Evolutionary conservation across 169 alveolate species (phyloP).

Genomic region (Eimeria maxima): DNA sequence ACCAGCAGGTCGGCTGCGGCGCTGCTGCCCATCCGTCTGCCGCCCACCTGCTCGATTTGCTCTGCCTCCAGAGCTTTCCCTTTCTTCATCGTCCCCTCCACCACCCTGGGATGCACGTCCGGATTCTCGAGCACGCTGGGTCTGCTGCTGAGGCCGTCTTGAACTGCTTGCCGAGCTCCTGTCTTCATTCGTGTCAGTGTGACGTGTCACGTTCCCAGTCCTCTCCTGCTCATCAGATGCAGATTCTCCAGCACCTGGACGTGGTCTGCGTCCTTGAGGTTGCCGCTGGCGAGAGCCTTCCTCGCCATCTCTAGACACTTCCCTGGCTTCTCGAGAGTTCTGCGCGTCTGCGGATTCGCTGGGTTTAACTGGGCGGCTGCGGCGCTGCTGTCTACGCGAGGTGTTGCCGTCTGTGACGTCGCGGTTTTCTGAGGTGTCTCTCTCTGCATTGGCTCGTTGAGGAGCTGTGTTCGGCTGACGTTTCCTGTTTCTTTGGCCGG

Average conservation of each 20-base stretch:
- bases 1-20: too few relatives aligned
- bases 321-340: not conserved
- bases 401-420: not conserved
- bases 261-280: not conserved
- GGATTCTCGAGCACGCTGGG: not conserved
- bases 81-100: not conserved
- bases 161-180: not conserved
- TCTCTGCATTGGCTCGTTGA: not conserved
- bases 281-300: constrained; percentile 1
- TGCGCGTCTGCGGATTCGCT: not conserved
- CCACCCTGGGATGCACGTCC: not conserved
- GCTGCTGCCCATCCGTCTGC: not conserved
- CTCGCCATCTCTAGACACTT: not conserved
- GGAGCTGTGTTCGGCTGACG: not conserved
- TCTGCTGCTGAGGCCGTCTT: constrained; percentile 33
- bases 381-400: constrained; percentile 17
- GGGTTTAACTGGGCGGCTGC: constrained; percentile 10
- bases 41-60: not conserved
- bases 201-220: not conserved
- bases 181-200: not conserved
- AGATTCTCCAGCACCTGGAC: not conserved
- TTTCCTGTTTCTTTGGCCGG: not conserved
- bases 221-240: not conserved
- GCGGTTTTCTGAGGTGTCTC: not conserved
- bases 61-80: not conserved